phyloP scores from a whole-genome alignment of 306 rosid genomes.

The Pterocarpus santalinus region DNA sequence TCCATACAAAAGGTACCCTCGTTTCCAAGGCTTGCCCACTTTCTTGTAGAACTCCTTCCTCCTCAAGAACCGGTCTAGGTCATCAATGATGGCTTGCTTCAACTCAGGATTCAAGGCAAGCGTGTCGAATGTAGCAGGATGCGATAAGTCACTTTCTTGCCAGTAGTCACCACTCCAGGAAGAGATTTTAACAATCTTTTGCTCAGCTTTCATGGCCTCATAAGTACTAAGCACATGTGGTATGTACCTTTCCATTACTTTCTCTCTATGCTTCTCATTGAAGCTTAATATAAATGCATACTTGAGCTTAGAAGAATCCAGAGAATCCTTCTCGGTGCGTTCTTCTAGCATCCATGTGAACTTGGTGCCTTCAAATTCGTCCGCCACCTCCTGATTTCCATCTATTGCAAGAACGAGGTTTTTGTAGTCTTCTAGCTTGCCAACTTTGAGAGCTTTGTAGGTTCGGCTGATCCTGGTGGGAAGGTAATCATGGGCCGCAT shows the following conservation, averaged over 20 bases:
- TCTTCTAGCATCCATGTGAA: conserved; percentile 45
- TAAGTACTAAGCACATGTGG: conserved; percentile 22
- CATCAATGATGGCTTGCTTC: conserved; percentile 41
- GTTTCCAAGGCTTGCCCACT: conserved; percentile 63
- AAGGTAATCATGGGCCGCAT: conserved; percentile 47
- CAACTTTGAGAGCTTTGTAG: conserved; percentile 47
- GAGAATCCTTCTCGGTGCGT: neutral
- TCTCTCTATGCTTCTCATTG: conserved; percentile 45
- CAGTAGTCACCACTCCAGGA: neutral
- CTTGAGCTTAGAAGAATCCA: neutral
- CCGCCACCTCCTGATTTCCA: conserved; percentile 43
- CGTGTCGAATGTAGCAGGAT: conserved; percentile 52
- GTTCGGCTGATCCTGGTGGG: conserved; percentile 14
- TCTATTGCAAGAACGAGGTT: conserved; percentile 14
- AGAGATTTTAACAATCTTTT: conserved; percentile 39
- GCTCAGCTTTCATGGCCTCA: conserved; percentile 32
- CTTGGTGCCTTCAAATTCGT: conserved; percentile 44
- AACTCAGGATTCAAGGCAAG: conserved; percentile 52
- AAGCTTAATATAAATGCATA: conserved; percentile 27
- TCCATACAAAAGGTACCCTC: conserved; percentile 55
- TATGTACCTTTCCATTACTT: conserved; percentile 35
- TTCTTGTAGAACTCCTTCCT: conserved; percentile 54
- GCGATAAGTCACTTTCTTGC: conserved; percentile 37
- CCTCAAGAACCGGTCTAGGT: conserved; percentile 51
- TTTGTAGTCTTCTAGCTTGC: conserved; percentile 8